These are phyloP conservation scores for Chaetomium sp. DNA, from an alignment of 2,329 filamentous ascomycete species.

Conservation along the genomic window DNA sequence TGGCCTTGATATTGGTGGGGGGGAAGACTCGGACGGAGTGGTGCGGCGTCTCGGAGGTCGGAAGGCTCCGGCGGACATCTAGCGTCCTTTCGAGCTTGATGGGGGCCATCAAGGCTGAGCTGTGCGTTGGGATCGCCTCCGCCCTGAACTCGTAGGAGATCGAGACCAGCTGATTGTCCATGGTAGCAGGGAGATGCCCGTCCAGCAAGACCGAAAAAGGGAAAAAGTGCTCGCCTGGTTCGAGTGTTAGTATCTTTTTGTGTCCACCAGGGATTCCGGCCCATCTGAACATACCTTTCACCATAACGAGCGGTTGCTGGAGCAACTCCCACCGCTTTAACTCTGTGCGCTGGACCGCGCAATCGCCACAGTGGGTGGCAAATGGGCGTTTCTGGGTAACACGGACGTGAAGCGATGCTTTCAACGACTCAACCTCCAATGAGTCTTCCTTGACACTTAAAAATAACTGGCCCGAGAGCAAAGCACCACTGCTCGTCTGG, in stretches of 20 bases:
- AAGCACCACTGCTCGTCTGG: slow-evolving; percentile 69
- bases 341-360: slow-evolving; percentile 63
- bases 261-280: not conserved
- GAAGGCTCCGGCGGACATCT: slow-evolving; percentile 71
- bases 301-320: slow-evolving; percentile 45
- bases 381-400: slow-evolving; percentile 78
- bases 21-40: slow-evolving; percentile 92
- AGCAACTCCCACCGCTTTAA: slow-evolving; percentile 76
- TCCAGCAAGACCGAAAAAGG: slow-evolving; percentile 84
- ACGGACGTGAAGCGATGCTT: slow-evolving; percentile 63
- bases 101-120: slow-evolving; percentile 24
- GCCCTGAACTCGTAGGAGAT: slow-evolving; percentile 76
- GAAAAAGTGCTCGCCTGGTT: slow-evolving; percentile 62
- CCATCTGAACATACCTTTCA: slow-evolving; percentile 36
- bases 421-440: slow-evolving; percentile 64
- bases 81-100: slow-evolving; percentile 63
- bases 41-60: slow-evolving; percentile 68
- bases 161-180: slow-evolving; percentile 63
- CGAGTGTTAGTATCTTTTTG: slow-evolving; percentile 4
- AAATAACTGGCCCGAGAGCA: slow-evolving; percentile 77
- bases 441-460: slow-evolving; percentile 62
- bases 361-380: slow-evolving; percentile 69
- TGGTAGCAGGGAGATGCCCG: slow-evolving; percentile 78
- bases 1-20: slow-evolving; percentile 86
- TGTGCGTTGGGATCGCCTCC: slow-evolving; percentile 54